Evolutionary conservation across 768 basidiomycete genomes (phyloP).

Genomic region (Gyrodon lividus): DNA sequence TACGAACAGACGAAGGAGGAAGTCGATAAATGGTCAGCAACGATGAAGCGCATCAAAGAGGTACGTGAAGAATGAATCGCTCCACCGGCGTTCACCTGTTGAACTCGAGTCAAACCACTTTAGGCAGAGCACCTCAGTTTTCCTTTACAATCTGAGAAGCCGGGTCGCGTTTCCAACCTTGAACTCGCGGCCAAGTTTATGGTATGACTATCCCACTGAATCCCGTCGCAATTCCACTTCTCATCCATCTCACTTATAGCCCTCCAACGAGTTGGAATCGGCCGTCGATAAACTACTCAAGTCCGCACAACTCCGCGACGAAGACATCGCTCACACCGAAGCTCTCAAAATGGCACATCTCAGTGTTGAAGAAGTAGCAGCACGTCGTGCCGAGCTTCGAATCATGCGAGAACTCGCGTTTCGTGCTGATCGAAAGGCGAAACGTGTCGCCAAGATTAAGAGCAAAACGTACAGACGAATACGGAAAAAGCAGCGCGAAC

Average conservation of each 20-base stretch:
- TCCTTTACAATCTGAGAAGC: constrained; percentile 67
- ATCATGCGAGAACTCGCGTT: constrained; percentile 93
- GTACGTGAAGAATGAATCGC: constrained; percentile 35
- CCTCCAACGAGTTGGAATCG: constrained; percentile 81
- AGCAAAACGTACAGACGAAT: constrained; percentile 89
- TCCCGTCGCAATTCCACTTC: not conserved
- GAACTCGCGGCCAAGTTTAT: constrained; percentile 84
- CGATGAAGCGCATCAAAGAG: constrained; percentile 91
- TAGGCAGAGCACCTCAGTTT: constrained; percentile 88
- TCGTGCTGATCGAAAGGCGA: constrained; percentile 87
- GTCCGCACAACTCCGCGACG: constrained; percentile 78
- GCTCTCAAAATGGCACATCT: constrained; percentile 83
- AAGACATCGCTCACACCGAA: constrained; percentile 76
- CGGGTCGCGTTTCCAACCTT: constrained; percentile 61
- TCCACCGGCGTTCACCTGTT: not conserved
- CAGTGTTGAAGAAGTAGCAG: constrained; percentile 80
- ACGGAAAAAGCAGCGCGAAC: constrained; percentile 74
- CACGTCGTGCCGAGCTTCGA: constrained; percentile 77
- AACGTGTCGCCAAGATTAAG: constrained; percentile 92
- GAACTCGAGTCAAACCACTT: constrained; percentile 7
- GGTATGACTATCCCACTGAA: constrained; percentile 37
- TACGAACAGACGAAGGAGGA: constrained; percentile 92
- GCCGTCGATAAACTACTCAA: constrained; percentile 80
- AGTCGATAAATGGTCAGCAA: constrained; percentile 89
- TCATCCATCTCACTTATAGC: constrained; percentile 40